Conservation (phyloP, 106 monocot genomes). For the Vanilla planifolia region DNA sequence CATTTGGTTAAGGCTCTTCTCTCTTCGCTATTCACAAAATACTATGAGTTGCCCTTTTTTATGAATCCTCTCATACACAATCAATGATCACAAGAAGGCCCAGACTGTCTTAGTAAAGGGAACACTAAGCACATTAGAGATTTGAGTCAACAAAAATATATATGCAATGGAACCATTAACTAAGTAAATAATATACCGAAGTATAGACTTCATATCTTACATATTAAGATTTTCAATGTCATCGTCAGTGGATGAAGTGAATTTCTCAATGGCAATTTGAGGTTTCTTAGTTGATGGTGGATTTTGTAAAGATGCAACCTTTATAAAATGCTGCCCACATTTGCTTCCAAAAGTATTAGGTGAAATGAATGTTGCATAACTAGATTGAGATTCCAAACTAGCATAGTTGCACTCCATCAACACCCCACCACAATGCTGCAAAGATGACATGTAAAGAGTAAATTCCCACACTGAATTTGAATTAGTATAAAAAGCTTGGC, state of each 20-base stretch:
- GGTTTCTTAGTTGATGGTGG: slow-evolving; percentile 12
- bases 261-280: slow-evolving; percentile 17
- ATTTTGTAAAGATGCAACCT: slow-evolving; percentile 12
- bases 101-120: not conserved
- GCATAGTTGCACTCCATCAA: not conserved
- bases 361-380: slow-evolving; percentile 8
- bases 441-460: not conserved
- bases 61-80: too few relatives aligned
- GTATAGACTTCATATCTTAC: slow-evolving; percentile 40
- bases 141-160: not conserved
- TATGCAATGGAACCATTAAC: not conserved
- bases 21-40: too few relatives aligned
- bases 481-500: too few relatives aligned
- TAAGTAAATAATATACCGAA: not conserved
- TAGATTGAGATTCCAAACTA: slow-evolving; percentile 11
- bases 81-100: not conserved
- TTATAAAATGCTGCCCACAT: slow-evolving; percentile 5
- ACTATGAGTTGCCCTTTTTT: too few relatives aligned
- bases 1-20: too few relatives aligned
- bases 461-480: too few relatives aligned
- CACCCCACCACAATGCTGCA: slow-evolving; percentile 4
- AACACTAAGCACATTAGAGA: not conserved
- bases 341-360: slow-evolving; percentile 20
- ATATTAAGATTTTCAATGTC: slow-evolving; percentile 48
- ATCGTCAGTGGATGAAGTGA: slow-evolving; percentile 20